phyloP scores from a whole-genome alignment of 2,329 filamentous ascomycete genomes.

The Fusarium udum region DNA sequence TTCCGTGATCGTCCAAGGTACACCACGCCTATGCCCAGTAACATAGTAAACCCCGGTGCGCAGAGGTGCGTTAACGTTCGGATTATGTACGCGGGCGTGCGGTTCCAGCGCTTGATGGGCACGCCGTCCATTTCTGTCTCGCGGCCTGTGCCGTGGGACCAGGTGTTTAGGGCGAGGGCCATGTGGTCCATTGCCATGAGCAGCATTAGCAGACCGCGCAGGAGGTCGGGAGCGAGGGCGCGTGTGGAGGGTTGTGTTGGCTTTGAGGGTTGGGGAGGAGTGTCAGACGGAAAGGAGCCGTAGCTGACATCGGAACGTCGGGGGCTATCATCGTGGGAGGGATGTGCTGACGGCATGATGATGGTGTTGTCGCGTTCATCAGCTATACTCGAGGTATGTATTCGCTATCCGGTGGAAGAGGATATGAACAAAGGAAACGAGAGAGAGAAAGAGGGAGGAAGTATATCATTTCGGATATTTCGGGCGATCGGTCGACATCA shows the following conservation, averaged over 20 bases:
- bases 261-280: conserved; percentile 23
- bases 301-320: not conserved
- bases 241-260: conserved; percentile 40
- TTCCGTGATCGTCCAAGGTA: conserved; percentile 56
- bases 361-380: not conserved
- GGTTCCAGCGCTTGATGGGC: conserved; percentile 51
- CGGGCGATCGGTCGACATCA: conserved; percentile 30
- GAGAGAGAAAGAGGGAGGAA: not conserved
- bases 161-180: conserved; percentile 51
- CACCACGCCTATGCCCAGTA: conserved; percentile 57
- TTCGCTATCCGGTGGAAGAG: not conserved
- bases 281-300: conserved; percentile 10
- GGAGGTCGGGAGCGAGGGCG: conserved; percentile 55
- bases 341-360: not conserved
- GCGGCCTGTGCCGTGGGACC: conserved; percentile 53
- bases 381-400: not conserved
- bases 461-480: conserved; percentile 10
- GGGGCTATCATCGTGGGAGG: not conserved
- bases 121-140: conserved; percentile 50
- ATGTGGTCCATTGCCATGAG: conserved; percentile 58
- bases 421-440: not conserved
- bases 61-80: conserved; percentile 57
- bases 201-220: conserved; percentile 56
- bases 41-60: conserved; percentile 56
- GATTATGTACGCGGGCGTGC: conserved; percentile 49